Evolutionary conservation across 495 filamentous ascomycete genomes (phyloP), one percentile per base, ranked within the genome.

Genomic region (Oidiodendron maius): DNA sequence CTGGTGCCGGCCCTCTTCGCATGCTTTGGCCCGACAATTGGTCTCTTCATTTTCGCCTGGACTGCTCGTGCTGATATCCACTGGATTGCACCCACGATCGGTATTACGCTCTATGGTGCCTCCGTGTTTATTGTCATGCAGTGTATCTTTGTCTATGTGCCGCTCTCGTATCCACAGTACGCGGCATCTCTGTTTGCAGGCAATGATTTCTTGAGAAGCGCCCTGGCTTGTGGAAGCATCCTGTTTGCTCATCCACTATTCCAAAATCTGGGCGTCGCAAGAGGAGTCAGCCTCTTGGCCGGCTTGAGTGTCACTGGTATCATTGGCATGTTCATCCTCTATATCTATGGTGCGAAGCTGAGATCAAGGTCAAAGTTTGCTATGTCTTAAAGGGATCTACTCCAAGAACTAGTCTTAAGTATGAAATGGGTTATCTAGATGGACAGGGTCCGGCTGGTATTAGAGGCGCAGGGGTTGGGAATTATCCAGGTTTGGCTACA

Each of bases 41-140:
- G 72, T 20, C 73, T 80, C 61, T 83, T 83, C 61, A 66, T 78
- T 65, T 76, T 74, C 41, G 78, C 75, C 3, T 81, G 79, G 78
- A 71, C 75, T 2, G 56, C 65, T 2, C 40, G 55, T 0, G 44
- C 24, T 22, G 42, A 57, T 4, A 55, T 61, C 30, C 59, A 64
- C 47, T 53, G 45, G 44, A 47, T 57, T 17, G 45, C 48, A 6
- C 53, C 48, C n/a, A 52, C 52, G 18, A 49, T 81, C 22, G 80
- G 75, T 5, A 71, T 70, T 0, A 54, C 62, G 11, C 61, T 73
- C 9, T 84, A 83, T 59, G 53, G 71, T 10, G 61, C 78, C 15
- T 77, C 75, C 0, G 44, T 40, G 65, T 77, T 77, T 53, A 53
- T 78, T 3, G 67, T 83, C n/a, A 83, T 82, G 61, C 75, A 81